phyloP scores from a whole-genome alignment of 164 flowering plant genomes.

The Kalanchoe fedtschenkoi region DNA sequence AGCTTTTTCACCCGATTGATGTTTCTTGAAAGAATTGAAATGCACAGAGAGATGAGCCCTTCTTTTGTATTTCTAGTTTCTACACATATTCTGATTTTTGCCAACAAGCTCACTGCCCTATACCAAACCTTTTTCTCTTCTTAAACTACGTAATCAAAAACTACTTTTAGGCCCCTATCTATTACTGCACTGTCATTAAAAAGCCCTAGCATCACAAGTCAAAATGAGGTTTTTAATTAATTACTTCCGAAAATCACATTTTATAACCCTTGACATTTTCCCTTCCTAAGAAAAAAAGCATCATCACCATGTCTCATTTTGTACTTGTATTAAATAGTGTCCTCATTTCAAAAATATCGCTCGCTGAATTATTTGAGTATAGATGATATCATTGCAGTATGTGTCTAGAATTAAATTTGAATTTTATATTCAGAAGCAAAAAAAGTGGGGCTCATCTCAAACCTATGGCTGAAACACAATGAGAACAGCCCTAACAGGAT shows the following conservation, averaged over 20 bases:
- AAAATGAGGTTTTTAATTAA: neutral
- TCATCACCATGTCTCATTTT: too few relatives aligned
- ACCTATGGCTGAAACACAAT: constrained; percentile 2
- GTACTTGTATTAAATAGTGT: too few relatives aligned
- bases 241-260: too few relatives aligned
- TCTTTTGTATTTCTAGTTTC: neutral
- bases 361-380: too few relatives aligned
- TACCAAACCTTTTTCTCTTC: neutral
- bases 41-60: neutral
- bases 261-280: too few relatives aligned
- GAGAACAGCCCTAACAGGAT: neutral
- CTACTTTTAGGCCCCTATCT: neutral
- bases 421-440: neutral
- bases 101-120: constrained; percentile 7
- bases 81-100: constrained; percentile 1
- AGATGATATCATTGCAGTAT: too few relatives aligned
- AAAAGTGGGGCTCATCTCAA: neutral
- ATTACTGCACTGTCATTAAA: neutral
- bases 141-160: neutral
- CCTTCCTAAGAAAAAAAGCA: too few relatives aligned
- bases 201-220: neutral
- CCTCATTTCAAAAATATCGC: too few relatives aligned
- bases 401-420: too few relatives aligned
- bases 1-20: too few relatives aligned
- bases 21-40: neutral